Evolutionary conservation across 768 basidiomycete genomes (phyloP).

Genomic region (Calocybe gangraenosa): DNA sequence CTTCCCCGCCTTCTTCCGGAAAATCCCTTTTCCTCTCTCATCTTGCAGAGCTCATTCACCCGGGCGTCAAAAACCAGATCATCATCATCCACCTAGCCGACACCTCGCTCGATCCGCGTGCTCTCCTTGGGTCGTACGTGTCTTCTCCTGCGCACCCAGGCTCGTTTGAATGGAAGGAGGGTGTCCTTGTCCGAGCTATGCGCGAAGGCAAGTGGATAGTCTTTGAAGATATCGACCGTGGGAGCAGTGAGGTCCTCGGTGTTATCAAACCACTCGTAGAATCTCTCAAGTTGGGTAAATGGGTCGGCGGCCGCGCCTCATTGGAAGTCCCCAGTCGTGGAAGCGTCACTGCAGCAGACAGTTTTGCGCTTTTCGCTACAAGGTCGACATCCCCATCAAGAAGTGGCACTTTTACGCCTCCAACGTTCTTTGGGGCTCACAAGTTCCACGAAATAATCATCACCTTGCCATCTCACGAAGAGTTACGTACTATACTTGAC

Average conservation of each 20-base stretch:
- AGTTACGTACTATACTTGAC: conserved; percentile 68
- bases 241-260: conserved; percentile 84
- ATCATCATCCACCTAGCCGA: conserved; percentile 90
- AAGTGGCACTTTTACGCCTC: conserved; percentile 43
- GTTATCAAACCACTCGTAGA: conserved; percentile 83
- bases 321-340: conserved; percentile 76
- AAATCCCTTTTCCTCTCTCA: conserved; percentile 79
- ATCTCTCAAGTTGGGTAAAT: conserved; percentile 61
- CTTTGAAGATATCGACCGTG: conserved; percentile 89
- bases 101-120: conserved; percentile 91
- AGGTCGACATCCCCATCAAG: conserved; percentile 56
- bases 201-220: conserved; percentile 90
- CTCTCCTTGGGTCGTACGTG: conserved; percentile 88
- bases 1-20: conserved; percentile 84
- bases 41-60: conserved; percentile 64
- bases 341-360: conserved; percentile 66
- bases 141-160: conserved; percentile 83
- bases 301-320: conserved; percentile 68
- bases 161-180: conserved; percentile 95
- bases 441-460: conserved; percentile 75
- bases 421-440: conserved; percentile 82
- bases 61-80: conserved; percentile 59
- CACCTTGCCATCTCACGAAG: conserved; percentile 54
- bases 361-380: conserved; percentile 88
- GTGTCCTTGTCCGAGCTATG: conserved; percentile 86